A percentile compares a stretch with the other conserved stretches of the same genome.
phyloP scores from a whole-genome alignment of 495 filamentous ascomycete species.

The Viridothelium virens region DNA sequence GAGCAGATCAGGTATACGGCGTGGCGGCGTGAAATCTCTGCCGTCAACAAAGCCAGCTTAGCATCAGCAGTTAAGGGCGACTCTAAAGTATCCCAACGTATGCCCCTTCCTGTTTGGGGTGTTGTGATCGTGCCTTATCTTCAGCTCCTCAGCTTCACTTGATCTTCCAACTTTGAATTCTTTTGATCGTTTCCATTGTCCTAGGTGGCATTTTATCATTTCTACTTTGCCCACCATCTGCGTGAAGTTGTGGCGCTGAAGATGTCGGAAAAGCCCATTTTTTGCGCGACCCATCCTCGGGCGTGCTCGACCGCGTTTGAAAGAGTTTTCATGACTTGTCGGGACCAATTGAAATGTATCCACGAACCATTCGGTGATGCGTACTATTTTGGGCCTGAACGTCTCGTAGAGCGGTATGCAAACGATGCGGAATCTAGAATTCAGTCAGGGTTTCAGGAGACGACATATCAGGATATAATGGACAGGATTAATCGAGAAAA shows the following conservation, averaged over 20 bases:
- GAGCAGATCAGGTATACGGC: not conserved
- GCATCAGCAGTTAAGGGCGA: not conserved
- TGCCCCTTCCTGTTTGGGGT: not conserved
- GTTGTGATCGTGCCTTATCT: too few species aligned
- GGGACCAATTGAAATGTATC: constrained; percentile 67
- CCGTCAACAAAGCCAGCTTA: not conserved
- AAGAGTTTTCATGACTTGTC: constrained; percentile 91
- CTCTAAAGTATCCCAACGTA: not conserved
- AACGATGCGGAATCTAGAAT: constrained; percentile 60
- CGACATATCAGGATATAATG: constrained; percentile 69
- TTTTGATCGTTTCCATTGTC: not conserved
- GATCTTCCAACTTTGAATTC: not conserved
- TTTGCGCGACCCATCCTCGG: constrained; percentile 85
- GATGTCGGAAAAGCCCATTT: constrained; percentile 77
- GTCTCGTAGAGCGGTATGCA: constrained; percentile 66
- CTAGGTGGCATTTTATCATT: not conserved
- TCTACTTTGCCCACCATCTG: not conserved
- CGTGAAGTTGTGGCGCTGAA: not conserved
- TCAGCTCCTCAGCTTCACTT: not conserved
- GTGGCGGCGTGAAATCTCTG: not conserved
- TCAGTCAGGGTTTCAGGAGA: constrained; percentile 65
- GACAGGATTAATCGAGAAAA: constrained; percentile 59
- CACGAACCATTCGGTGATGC: constrained; percentile 97
- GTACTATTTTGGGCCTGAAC: constrained; percentile 90
- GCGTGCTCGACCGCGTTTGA: constrained; percentile 96